Evolutionary conservation across 2,329 filamentous ascomycete genomes (phyloP).

Genomic region (Malbranchea cinnamomea): DNA sequence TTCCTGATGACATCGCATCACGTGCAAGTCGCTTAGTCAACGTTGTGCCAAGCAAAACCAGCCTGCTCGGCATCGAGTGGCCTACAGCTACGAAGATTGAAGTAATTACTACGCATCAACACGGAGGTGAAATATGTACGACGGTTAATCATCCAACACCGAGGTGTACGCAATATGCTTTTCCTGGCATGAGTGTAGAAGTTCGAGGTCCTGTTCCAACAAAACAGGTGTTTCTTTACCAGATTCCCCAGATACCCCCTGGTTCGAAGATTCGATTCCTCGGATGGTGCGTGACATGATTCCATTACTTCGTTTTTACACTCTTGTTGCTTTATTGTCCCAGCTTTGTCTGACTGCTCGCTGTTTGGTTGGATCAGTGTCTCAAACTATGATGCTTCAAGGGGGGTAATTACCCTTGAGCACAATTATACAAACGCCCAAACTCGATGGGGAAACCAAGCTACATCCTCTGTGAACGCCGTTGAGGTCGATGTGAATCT

Average conservation of each 20-base stretch:
- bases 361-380: conserved; percentile 33
- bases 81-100: too few relatives aligned
- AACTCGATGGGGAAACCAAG: too few relatives aligned
- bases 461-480: too few relatives aligned
- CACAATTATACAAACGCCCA: conserved; percentile 44
- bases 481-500: conserved; percentile 57
- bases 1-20: too few relatives aligned
- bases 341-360: not conserved
- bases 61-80: too few relatives aligned
- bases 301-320: conserved; percentile 3
- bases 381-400: conserved; percentile 39
- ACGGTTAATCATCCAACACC: too few relatives aligned
- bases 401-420: conserved; percentile 50
- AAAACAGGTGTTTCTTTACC: conserved; percentile 48
- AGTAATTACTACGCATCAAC: conserved; percentile 2
- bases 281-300: conserved; percentile 54
- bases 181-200: conserved; percentile 17
- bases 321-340: conserved; percentile 5
- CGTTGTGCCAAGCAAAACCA: not conserved
- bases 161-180: not conserved
- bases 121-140: too few relatives aligned
- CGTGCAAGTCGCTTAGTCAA: conserved; percentile 14
- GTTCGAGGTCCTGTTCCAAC: conserved; percentile 47
- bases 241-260: conserved; percentile 36
- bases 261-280: conserved; percentile 80